Conservation (phyloP, 495 filamentous ascomycete species). For the Neurospora pannonica region DNA sequence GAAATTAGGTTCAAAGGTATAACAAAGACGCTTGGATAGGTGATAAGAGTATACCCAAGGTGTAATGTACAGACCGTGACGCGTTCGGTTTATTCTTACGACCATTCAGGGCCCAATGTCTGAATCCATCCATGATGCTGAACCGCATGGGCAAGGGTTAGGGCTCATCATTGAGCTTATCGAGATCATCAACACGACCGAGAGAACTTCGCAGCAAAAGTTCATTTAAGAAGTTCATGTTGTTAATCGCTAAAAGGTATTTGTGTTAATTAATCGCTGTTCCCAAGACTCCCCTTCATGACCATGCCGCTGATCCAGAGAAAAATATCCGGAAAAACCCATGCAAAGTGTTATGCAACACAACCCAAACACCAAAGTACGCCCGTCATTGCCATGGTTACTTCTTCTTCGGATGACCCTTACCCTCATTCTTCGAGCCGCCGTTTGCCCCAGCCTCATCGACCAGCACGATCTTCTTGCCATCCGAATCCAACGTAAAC, state of each 20-base stretch:
- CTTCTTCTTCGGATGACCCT: background rate
- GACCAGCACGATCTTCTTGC: background rate
- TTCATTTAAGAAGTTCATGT: background rate
- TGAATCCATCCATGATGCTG: background rate
- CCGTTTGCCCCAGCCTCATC: background rate
- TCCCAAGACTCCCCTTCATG: background rate
- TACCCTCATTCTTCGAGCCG: background rate
- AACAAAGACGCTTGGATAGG: too few relatives aligned
- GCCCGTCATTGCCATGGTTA: background rate
- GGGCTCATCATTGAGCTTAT: background rate
- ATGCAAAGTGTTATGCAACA: background rate
- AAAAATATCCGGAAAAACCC: background rate
- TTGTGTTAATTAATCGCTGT: background rate
- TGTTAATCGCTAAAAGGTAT: background rate
- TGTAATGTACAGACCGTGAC: too few relatives aligned
- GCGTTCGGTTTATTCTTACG: too few relatives aligned
- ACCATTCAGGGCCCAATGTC: background rate
- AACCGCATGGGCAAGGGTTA: background rate
- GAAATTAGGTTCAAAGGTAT: too few relatives aligned
- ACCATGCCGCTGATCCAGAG: background rate
- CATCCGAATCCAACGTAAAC: background rate
- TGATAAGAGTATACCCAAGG: too few relatives aligned
- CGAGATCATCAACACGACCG: background rate
- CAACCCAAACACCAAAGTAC: background rate
- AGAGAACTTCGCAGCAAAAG: background rate